Evolutionary conservation across 345 rosid species (phyloP).

Genomic region (Boechera divaricarpa): DNA sequence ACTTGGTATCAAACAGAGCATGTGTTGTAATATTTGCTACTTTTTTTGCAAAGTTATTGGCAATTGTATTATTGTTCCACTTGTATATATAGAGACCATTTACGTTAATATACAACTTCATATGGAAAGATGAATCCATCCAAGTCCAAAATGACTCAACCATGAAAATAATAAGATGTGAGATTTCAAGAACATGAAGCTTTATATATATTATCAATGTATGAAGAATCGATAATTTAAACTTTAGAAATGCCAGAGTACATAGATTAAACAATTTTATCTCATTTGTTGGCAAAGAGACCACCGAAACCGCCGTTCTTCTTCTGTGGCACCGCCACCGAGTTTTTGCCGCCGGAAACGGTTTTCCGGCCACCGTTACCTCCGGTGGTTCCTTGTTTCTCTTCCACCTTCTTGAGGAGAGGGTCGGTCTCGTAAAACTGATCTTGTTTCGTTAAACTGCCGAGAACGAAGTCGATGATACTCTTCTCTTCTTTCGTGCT

Average conservation of each 20-base stretch:
- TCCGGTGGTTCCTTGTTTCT: constrained; percentile 45
- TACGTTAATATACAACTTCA: constrained; percentile 9
- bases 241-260: constrained; percentile 6
- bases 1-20: constrained; percentile 24
- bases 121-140: neutral
- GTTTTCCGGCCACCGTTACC: constrained; percentile 36
- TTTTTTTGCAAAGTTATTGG: constrained; percentile 22
- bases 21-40: constrained; percentile 32
- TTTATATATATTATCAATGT: constrained; percentile 2
- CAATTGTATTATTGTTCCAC: constrained; percentile 29
- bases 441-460: constrained; percentile 62
- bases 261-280: constrained; percentile 1
- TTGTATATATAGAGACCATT: constrained; percentile 30
- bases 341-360: constrained; percentile 52
- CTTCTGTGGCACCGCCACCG: constrained; percentile 62
- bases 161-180: neutral
- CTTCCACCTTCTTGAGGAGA: constrained; percentile 66
- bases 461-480: constrained; percentile 66
- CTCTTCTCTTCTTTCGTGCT: constrained; percentile 68
- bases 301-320: constrained; percentile 72
- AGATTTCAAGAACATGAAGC: constrained; percentile 12
- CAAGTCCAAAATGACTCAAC: constrained; percentile 7
- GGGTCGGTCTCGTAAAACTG: constrained; percentile 85
- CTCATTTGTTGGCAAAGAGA: constrained; percentile 71
- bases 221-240: constrained; percentile 4